A percentile compares a stretch with the other conserved stretches of the same genome.
Conservation (phyloP, 352 stramenopile genomes). For the Pythium biforme region DNA sequence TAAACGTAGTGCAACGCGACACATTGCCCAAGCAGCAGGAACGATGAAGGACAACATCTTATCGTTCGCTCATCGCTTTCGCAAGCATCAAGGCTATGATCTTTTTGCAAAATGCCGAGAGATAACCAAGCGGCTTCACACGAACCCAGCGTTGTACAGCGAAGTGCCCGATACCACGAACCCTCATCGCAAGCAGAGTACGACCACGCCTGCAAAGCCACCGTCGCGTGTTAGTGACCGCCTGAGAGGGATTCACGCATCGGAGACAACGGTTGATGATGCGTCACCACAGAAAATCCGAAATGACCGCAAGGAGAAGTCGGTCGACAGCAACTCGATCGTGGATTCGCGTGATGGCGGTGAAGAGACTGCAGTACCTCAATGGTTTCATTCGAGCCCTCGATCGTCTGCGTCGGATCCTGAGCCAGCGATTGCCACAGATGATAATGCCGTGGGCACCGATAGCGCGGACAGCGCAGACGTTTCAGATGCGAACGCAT, state of each 20-base stretch:
- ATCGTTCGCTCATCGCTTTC: slow-evolving; percentile 87
- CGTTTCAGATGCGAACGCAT: background rate
- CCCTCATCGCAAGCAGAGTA: background rate
- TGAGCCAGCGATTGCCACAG: background rate
- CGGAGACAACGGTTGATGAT: slow-evolving; percentile 1
- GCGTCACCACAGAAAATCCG: background rate
- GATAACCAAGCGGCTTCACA: slow-evolving; percentile 63
- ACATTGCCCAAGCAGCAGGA: slow-evolving; percentile 77
- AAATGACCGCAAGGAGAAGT: background rate
- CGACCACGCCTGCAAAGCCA: background rate
- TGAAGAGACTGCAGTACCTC: background rate
- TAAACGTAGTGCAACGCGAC: slow-evolving; percentile 61
- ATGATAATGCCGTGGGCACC: background rate
- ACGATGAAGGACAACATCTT: slow-evolving; percentile 90
- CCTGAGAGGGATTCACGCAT: slow-evolving; percentile 23
- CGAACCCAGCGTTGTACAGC: slow-evolving; percentile 44
- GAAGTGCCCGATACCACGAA: slow-evolving; percentile 18
- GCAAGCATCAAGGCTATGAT: slow-evolving; percentile 84
- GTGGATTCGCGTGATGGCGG: background rate
- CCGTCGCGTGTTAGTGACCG: slow-evolving; percentile 24
- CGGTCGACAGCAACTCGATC: background rate
- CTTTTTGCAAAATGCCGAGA: slow-evolving; percentile 86
- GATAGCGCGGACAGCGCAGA: slow-evolving; percentile 6
- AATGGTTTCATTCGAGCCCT: slow-evolving; percentile 13
- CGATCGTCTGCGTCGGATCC: background rate